Evolutionary conservation across 2,329 filamentous ascomycete species (phyloP).

Genomic region (Aquanectria penicillioides): DNA sequence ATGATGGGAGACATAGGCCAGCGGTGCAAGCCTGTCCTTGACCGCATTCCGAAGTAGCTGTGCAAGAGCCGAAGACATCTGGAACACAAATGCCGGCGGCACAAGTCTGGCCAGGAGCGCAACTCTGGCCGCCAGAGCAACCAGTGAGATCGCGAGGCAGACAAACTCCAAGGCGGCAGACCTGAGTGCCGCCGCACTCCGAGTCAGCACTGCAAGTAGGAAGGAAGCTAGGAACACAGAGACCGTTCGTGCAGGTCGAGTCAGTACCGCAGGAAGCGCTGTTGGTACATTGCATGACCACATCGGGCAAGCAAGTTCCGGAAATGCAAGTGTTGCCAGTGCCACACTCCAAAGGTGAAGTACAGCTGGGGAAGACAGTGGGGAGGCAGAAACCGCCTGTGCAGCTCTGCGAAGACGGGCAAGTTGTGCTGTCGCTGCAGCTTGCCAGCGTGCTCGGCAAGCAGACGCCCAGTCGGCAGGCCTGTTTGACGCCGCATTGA

Average conservation of each 20-base stretch:
- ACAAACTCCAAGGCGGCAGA: constrained; percentile 12
- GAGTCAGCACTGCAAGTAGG: constrained; percentile 1
- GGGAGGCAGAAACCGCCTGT: constrained; percentile 10
- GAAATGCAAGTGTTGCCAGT: constrained; percentile 1
- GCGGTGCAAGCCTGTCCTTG: constrained; percentile 11
- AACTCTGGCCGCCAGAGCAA: not conserved
- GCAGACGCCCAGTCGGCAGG: constrained; percentile 16
- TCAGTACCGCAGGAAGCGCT: not conserved
- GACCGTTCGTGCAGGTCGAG: not conserved
- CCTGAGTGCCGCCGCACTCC: constrained; percentile 2
- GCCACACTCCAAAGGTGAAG: not conserved
- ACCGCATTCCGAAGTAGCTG: not conserved
- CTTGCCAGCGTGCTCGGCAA: not conserved
- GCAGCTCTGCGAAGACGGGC: not conserved
- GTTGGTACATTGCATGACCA: not conserved
- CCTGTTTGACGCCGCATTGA: constrained; percentile 6
- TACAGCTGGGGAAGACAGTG: constrained; percentile 7
- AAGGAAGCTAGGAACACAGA: constrained; percentile 3
- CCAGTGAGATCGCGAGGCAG: constrained; percentile 10
- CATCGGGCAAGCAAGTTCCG: constrained; percentile 6
- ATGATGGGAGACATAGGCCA: constrained; percentile 9
- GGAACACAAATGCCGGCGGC: constrained; percentile 12
- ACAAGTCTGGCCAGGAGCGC: constrained; percentile 6
- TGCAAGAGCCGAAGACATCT: not conserved
- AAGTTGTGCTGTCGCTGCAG: not conserved